These are phyloP conservation scores for Pseudomonodictys pantanalensis DNA, from an alignment of 495 filamentous ascomycete species.

Conservation along the genomic window DNA sequence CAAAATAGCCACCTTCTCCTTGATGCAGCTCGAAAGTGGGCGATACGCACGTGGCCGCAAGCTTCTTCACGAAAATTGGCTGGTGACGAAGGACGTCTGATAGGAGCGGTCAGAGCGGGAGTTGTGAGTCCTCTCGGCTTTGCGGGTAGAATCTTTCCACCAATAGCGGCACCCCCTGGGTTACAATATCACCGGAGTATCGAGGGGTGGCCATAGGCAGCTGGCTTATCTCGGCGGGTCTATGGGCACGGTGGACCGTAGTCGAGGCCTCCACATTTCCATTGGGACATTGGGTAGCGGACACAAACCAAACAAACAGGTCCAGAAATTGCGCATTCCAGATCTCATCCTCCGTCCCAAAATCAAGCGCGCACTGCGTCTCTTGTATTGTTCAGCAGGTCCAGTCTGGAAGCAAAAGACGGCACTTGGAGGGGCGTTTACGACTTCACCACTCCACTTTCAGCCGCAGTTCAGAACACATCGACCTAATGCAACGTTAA, in stretches of 20 bases:
- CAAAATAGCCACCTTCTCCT: slow-evolving; percentile 57
- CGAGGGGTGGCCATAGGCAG: background rate
- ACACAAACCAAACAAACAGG: background rate
- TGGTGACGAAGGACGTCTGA: slow-evolving; percentile 43
- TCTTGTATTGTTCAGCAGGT: slow-evolving; percentile 7
- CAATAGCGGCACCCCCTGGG: no score
- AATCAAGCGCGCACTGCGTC: background rate
- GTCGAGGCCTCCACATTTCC: no score
- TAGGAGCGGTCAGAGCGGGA: background rate
- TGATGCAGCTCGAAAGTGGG: slow-evolving; percentile 58
- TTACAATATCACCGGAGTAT: no score
- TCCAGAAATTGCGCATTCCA: background rate
- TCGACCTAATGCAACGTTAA: background rate
- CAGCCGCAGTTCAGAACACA: slow-evolving; percentile 3
- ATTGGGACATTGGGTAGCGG: background rate
- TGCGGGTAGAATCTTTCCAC: no score
- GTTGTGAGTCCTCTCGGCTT: background rate
- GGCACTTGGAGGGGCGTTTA: background rate
- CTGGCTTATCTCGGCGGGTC: background rate
- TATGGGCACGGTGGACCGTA: background rate
- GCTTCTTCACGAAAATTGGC: slow-evolving; percentile 48
- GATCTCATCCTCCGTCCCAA: background rate
- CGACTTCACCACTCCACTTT: background rate
- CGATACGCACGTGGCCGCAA: slow-evolving; percentile 49
- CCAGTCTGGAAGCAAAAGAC: background rate